Evolutionary conservation across 148 eudicot species (phyloP), one percentile per base, ranked within the genome.

Genomic region (Agrostemma githago): DNA sequence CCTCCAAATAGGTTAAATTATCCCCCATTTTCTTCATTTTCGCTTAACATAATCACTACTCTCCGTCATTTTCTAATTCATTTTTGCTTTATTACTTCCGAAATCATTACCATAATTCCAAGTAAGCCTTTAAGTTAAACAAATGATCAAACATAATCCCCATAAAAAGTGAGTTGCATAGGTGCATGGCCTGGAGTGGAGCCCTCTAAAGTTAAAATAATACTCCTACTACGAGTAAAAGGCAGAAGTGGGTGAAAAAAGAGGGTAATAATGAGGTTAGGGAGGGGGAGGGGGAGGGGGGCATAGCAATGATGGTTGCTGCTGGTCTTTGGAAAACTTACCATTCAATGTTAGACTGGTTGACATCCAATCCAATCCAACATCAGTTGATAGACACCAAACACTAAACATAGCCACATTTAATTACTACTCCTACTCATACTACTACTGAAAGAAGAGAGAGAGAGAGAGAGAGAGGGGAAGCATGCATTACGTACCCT

Each of bases 401-500:
- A 72, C 9, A 62, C 74, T 34, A 8, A 0, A 26, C 34, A 26
- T 46, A 44, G 5, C 15, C 16, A 40, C 63, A 62, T 16, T 41
- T 53, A 26, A 12, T 62, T 59, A 73, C 56, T 62, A 53, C 63
- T 1, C n/a, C 40, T 6, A 19, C 58, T 19, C 38, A 77, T 26
- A 26, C 34, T 26, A 26, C 34, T 26, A 26, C 34, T 26, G 34
- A 26, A 26, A 26, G 34, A 26, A 26, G 34, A 26, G 51, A 46
- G 37, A 42, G 8, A 62, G 62, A 42, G 63, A 40, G 75, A 54
- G 74, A 77, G 73, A 76, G 64, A 41, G 53, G 70, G 61, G 39
- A 58, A 59, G 66, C 75, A 76, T 61, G 34, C 34, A 26, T 26
- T 26, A 26, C 34, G 34, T 86, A 93, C 98, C 98, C 98, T 81